phyloP scores from a whole-genome alignment of 108 stramenopile species.

The Nannochloropsis oceanica region DNA sequence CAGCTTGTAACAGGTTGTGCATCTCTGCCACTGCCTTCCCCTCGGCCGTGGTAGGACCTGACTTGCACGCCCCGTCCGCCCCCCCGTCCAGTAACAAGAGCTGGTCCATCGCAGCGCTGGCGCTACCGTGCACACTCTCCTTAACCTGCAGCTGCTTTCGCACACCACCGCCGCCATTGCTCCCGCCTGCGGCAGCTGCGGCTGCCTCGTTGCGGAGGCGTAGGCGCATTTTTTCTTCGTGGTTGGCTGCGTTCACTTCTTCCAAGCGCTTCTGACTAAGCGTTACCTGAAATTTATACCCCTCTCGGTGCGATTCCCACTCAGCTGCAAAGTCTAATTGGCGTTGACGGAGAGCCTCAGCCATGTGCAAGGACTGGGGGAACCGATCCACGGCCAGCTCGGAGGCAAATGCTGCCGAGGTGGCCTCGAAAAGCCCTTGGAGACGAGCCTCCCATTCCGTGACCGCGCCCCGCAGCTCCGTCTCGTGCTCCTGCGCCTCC shows the following conservation, averaged over 20 bases:
- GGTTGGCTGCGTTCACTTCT: neutral
- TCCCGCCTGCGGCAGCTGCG: neutral
- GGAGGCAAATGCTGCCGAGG: neutral
- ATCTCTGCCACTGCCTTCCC: neutral
- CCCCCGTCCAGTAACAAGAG: neutral
- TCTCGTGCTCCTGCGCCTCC: neutral
- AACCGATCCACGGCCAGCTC: neutral
- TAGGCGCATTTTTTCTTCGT: neutral
- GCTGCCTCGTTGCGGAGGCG: neutral
- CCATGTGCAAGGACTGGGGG: neutral
- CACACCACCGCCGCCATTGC: neutral
- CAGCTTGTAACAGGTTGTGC: neutral
- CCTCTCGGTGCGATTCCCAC: neutral
- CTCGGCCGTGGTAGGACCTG: neutral
- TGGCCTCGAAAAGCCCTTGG: neutral
- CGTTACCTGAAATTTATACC: neutral
- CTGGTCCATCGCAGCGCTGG: neutral
- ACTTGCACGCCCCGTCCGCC: neutral
- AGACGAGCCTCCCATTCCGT: neutral
- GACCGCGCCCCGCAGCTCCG: neutral
- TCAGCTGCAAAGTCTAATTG: neutral
- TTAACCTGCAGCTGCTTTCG: neutral
- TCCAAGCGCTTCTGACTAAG: neutral
- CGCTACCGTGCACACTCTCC: neutral
- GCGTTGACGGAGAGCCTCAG: neutral